Evolutionary conservation across 2,329 filamentous ascomycete genomes (phyloP), one percentile per base, ranked within the genome.

Genomic region (Talaromyces piceae): DNA sequence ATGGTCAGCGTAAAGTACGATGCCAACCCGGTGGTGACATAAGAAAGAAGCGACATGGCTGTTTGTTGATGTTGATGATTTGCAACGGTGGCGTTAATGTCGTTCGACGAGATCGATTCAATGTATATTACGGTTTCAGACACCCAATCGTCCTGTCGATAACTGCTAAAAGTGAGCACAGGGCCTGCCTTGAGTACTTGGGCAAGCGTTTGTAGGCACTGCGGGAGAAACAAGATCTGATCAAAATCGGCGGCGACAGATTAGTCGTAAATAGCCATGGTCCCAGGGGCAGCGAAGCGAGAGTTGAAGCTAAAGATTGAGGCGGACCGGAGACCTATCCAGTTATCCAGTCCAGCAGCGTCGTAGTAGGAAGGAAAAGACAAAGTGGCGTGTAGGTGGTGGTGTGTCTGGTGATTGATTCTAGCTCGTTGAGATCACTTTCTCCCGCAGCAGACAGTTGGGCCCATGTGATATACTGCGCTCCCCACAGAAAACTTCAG

Each of bases 1-100:
- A 77, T 57, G 50, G 84, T 62, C 46, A 89, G 70, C 31, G 77
- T 75, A 55, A 86, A 72, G 67, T 87, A 88, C 45, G 78, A 76
- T 59, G 82, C 81, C 58, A 88, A 74, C 47, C 77, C 75, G 56
- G 81, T 79, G 41, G 80, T 61, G 59, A 79, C 69, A 58, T 77
- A 67, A 54, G 82, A 83, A 55, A 85, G 67, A 68, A 81, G 71
- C 72, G 83, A 87, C 75, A 87, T 77, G 63, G 69, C 33, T 49
- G 23, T 41, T 28, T 33, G 37, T 31, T 28, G 41, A 28, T 16
- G 31, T 3, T 22, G 25, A 25, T 37, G 23, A n/a, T 20, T 28
- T 7, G 31, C 13, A 5, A 18, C 3, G n/a, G 13, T 20, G 16
- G 33, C n/a, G n/a, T n/a, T n/a, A 18, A 37, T 37, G 12, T 18